phyloP scores from a whole-genome alignment of 495 filamentous ascomycete genomes.

The Cudoniella acicularis region DNA sequence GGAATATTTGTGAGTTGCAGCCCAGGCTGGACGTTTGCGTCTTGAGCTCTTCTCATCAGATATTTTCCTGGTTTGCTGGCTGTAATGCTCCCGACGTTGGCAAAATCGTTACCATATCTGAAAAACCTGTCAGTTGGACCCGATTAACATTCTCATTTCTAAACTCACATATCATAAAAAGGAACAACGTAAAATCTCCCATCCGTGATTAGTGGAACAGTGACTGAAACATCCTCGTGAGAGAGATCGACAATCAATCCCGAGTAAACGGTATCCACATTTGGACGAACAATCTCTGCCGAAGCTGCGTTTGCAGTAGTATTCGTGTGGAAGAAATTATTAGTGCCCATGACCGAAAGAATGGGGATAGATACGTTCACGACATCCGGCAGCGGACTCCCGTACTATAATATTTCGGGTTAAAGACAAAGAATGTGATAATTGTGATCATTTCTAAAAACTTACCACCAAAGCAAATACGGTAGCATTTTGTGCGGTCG shows the following conservation, averaged over 20 bases:
- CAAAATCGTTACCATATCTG: slow-evolving; percentile 11
- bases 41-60: not conserved
- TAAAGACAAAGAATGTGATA: not conserved
- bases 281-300: not conserved
- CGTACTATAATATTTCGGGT: not conserved
- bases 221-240: not conserved
- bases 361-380: not conserved
- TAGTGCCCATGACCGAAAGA: not conserved
- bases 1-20: not conserved
- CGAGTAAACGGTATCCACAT: slow-evolving; percentile 7
- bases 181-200: slow-evolving; percentile 6
- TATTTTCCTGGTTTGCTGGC: slow-evolving; percentile 2
- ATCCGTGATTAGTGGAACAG: not conserved
- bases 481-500: not conserved
- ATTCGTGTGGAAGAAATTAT: not conserved
- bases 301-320: not conserved
- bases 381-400: not conserved
- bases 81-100: not conserved
- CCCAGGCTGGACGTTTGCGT: not conserved
- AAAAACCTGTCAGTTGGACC: too few relatives aligned
- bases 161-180: slow-evolving; percentile 11
- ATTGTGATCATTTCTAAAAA: too few relatives aligned
- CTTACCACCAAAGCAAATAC: not conserved
- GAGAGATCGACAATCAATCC: not conserved
- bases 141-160: too few relatives aligned